Evolutionary conservation across 306 rosid genomes (phyloP).

Genomic region (Rosa rugosa): DNA sequence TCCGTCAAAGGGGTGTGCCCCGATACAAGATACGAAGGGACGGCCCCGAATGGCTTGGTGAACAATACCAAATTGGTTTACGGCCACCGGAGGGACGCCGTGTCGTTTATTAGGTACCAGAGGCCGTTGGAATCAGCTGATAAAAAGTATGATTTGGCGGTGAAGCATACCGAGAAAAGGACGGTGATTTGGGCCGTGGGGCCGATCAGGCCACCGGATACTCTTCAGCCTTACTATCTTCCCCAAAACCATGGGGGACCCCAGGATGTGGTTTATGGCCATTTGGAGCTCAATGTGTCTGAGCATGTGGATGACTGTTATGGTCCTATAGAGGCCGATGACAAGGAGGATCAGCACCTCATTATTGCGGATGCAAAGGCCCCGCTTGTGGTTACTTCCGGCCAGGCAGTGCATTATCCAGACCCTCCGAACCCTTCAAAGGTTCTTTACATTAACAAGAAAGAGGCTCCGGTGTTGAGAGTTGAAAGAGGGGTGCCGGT

Average conservation of each 20-base stretch:
- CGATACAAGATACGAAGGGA: constrained; percentile 53
- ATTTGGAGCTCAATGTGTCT: constrained; percentile 65
- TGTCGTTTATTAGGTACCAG: constrained; percentile 60
- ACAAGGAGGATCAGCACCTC: constrained; percentile 85
- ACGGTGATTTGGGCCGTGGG: constrained; percentile 91
- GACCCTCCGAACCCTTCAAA: constrained; percentile 80
- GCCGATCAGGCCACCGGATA: constrained; percentile 67
- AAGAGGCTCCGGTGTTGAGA: constrained; percentile 80
- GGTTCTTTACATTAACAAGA: constrained; percentile 84
- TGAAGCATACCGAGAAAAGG: constrained; percentile 52
- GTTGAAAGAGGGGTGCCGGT: constrained; percentile 92
- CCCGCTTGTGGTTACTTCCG: constrained; percentile 59
- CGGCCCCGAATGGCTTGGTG: constrained; percentile 37
- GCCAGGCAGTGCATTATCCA: constrained; percentile 66
- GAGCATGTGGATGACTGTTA: constrained; percentile 62
- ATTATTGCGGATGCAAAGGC: constrained; percentile 73
- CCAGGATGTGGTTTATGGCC: constrained; percentile 43
- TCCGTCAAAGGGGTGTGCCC: constrained; percentile 81
- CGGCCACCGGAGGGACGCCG: constrained; percentile 79
- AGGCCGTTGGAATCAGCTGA: constrained; percentile 59
- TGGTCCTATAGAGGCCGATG: constrained; percentile 78
- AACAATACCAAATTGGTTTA: constrained; percentile 60
- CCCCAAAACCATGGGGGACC: constrained; percentile 81
- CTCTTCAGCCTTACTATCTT: constrained; percentile 65
- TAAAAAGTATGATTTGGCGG: constrained; percentile 62